Base-by-base conservation (phyloP, 768 basidiomycete genomes). In the Boletus vinaceobasis region DNA sequence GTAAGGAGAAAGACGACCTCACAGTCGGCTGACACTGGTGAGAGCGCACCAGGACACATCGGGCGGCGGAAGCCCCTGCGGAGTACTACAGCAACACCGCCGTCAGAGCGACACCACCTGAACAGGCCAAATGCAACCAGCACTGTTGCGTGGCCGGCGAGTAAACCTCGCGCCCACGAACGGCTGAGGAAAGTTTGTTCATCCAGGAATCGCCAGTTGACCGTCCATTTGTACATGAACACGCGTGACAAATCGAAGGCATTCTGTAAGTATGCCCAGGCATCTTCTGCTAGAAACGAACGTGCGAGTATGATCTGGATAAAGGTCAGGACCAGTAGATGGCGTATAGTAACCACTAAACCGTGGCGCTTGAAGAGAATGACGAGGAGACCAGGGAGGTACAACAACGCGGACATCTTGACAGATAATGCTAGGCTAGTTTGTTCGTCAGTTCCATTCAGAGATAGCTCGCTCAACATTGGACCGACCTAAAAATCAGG, bases 161-260 rank as follows among this genome's bases (percentile, higher is more conserved):
- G 73, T 15, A 99, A 75, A 1, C 74, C 72, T 39, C 68, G 73
- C 1, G 89, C 84, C 73, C 87, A 88, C 42, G 65, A 67, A 3
- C 72, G 68, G 56, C 84, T 86, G 44, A 91, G 72, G 73, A 98
- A 98, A 6, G 75, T 76, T n/a, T 81, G 75, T 67, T 94, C 90
- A 27, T 79, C 75, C 3, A 99, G 58, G 65, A 96, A 88, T 43
- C 93, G 82, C 97, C 97, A 99, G 67, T 98, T 99, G 52, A 98
- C 94, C 0, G 96, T 98, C 96, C 96, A 99, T 67, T 90, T 86
- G 71, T 90, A 97, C 31, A 97, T 72, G 73, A 99, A 99, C 8
- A 86, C 79, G 14, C 97, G 86, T 4, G 85, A 84, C 52, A 99
- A 76, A 65, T 98, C 86, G 67, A 96, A 99, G 2, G 97, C 88